These are phyloP conservation scores for Trebouxia sp. DNA, from an alignment of 139 green algal species.

Conservation along the genomic window DNA sequence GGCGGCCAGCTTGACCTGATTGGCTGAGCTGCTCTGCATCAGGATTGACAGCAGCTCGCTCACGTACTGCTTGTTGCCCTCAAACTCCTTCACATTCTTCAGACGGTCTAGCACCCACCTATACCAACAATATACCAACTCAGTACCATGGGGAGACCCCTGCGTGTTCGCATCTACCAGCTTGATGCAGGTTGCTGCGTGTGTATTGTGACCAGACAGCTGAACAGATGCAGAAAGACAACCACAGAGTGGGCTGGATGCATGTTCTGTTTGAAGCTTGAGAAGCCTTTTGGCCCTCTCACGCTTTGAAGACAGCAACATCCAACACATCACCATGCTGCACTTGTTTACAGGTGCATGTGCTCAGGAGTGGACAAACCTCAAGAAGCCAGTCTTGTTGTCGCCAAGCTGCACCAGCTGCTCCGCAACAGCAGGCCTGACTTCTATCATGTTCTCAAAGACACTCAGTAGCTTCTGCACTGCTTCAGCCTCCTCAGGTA, in stretches of 20 bases:
- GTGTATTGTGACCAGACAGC: background rate
- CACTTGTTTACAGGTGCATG: too few relatives aligned
- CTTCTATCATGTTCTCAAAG: conserved; percentile 92
- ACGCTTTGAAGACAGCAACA: too few relatives aligned
- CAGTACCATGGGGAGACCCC: too few relatives aligned
- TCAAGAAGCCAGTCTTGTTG: conserved; percentile 22
- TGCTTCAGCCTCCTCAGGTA: conserved; percentile 67
- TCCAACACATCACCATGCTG: background rate
- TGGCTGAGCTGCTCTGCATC: conserved; percentile 71
- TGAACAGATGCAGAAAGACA: too few relatives aligned
- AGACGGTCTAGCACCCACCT: conserved; percentile 88
- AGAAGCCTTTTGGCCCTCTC: too few relatives aligned
- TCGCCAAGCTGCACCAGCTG: conserved; percentile 5
- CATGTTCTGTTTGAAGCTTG: too few relatives aligned
- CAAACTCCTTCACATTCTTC: conserved; percentile 60
- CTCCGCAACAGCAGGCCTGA: conserved; percentile 58
- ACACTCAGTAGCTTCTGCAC: conserved; percentile 79
- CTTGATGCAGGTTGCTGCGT: conserved; percentile 40
- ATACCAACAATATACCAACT: too few relatives aligned
- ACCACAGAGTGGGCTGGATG: too few relatives aligned
- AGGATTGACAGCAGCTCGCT: conserved; percentile 90
- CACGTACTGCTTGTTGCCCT: conserved; percentile 85
- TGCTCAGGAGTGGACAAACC: too few relatives aligned
- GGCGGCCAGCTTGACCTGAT: conserved; percentile 69
- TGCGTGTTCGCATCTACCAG: too few relatives aligned